Evolutionary conservation across 805 yeast species (phyloP).

Genomic region (Yamadazyma tumulicola): DNA sequence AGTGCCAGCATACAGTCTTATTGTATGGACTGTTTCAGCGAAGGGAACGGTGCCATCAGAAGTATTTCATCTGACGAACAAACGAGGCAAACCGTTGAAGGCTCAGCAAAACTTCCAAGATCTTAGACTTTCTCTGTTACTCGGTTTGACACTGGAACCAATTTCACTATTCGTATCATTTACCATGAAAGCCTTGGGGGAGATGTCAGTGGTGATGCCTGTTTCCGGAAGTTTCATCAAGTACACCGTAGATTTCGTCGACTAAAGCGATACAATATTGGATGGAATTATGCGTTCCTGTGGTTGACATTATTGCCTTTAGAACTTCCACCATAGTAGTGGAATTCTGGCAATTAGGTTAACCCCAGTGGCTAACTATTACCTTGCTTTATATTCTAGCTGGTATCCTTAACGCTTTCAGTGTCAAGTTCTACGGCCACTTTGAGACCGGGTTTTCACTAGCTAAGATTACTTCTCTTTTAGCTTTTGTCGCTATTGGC

Average conservation of each 20-base stretch:
- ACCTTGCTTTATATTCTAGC: constrained; percentile 56
- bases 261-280: constrained; percentile 68
- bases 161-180: constrained; percentile 62
- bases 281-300: constrained; percentile 72
- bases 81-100: constrained; percentile 51
- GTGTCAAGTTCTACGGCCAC: constrained; percentile 70
- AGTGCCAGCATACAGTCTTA: too few relatives aligned
- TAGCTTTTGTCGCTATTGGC: constrained; percentile 64
- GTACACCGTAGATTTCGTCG: constrained; percentile 59
- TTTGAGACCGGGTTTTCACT: constrained; percentile 71
- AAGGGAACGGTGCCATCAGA: too few relatives aligned
- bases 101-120: too few relatives aligned
- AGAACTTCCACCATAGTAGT: constrained; percentile 68
- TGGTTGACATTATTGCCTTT: constrained; percentile 76
- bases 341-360: constrained; percentile 63
- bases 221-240: constrained; percentile 66
- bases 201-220: constrained; percentile 79
- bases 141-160: too few relatives aligned
- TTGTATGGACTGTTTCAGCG: constrained; percentile 68
- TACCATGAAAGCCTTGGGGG: constrained; percentile 71
- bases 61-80: too few relatives aligned
- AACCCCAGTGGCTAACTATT: constrained; percentile 68
- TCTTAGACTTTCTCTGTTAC: too few relatives aligned
- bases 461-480: constrained; percentile 61
- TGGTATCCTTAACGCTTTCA: constrained; percentile 53